Base-by-base conservation (phyloP, 768 basidiomycete species). In the Chalciporus piperatus region DNA sequence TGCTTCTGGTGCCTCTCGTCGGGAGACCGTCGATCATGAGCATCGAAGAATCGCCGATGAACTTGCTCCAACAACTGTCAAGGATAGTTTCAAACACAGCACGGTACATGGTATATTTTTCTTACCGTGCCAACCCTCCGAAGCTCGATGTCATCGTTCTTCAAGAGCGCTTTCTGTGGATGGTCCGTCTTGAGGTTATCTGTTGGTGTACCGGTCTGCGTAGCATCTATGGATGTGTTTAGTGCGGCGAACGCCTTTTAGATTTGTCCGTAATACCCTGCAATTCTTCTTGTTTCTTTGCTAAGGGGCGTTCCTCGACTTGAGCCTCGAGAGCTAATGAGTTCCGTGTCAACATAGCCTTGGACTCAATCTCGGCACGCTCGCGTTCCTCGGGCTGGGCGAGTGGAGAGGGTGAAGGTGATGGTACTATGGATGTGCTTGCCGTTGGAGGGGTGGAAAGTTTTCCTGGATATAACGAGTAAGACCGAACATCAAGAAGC, bases 101-200 rank as follows among this genome's bases (percentile, higher is more conserved):
- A n/a, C 35, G 27, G 27, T 7, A 14, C 38, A 37, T 14, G n/a
- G 56, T 41, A 16, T 33, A 41, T 17, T 35, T 22, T 32, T 57
- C 80, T 48, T 60, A 93, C 94, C 71, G 77, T 79, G 52, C 80
- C 77, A n/a, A 99, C 75, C 39, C 96, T 76, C 10, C 74, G 72
- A 40, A 99, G 75, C 72, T 99, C 96, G 22, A 67, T 63, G 65
- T 98, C 96, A 55, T 95, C 83, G 52, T 93, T 90, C 71, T 87
- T 94, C 45, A 98, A 70, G 28, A 98, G 67, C 0, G 92, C 89
- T 64, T 87, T 91, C 51, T 79, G 79, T 16, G 73, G 72, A 22
- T 80, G 81, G 50, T 81, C 79, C 4, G 67, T 66, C 44, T 72
- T 58, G 23, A 52, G 37, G 3, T 54, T 72, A 56, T 58, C 60